phyloP scores from a whole-genome alignment of 495 filamentous ascomycete genomes.

The Trypethelium eluteriae region DNA sequence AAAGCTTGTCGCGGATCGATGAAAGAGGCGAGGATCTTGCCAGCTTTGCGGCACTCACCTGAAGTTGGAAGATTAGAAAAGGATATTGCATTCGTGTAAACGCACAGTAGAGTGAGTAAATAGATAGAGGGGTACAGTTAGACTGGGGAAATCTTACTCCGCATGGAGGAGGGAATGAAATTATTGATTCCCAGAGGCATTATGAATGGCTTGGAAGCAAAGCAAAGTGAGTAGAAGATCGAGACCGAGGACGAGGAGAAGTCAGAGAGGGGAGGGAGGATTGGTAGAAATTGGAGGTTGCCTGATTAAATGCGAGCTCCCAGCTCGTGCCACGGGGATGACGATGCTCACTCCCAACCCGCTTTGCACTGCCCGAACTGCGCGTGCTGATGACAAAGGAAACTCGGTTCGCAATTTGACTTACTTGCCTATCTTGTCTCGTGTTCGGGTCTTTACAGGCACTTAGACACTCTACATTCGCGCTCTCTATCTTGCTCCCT shows the following conservation, averaged over 20 bases:
- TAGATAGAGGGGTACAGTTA: constrained; percentile 27
- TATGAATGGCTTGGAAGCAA: neutral
- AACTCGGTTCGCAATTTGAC: neutral
- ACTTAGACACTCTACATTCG: neutral
- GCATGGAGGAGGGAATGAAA: constrained; percentile 58
- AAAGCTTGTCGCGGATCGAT: constrained; percentile 91
- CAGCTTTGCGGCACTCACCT: constrained; percentile 42
- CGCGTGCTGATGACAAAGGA: neutral
- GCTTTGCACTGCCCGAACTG: neutral
- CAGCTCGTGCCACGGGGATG: neutral
- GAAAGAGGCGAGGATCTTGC: constrained; percentile 90
- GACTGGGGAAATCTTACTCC: constrained; percentile 42
- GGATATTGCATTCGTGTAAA: neutral
- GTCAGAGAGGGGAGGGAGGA: neutral
- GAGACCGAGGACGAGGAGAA: neutral
- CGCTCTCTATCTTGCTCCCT: neutral
- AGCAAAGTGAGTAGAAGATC: neutral
- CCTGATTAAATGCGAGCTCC: neutral
- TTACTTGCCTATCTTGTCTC: too few species aligned
- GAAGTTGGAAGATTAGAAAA: constrained; percentile 10
- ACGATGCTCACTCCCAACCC: neutral
- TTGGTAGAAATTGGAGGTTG: constrained; percentile 5
- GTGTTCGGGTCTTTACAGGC: too few species aligned
- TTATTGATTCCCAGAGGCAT: constrained; percentile 57
- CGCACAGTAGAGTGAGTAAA: neutral